These are phyloP conservation scores for Monascus purpureus DNA, from an alignment of 495 filamentous ascomycete genomes.

Conservation along the genomic window DNA sequence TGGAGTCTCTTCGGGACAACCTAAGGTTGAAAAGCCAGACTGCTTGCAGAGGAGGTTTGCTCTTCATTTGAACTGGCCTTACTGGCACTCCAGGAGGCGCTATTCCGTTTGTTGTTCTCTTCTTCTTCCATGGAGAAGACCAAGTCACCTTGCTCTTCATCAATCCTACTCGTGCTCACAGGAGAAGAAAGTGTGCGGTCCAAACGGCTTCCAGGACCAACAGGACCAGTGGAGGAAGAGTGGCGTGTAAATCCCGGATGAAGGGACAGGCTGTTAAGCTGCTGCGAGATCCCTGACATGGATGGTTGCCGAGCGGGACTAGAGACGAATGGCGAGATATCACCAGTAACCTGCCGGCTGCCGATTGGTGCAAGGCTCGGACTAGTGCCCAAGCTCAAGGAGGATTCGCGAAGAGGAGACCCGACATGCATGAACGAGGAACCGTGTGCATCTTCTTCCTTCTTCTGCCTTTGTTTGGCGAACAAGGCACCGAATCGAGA, in stretches of 20 bases:
- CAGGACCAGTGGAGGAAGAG: constrained; percentile 16
- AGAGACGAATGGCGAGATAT: constrained; percentile 48
- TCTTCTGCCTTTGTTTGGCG: constrained; percentile 54
- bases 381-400: constrained; percentile 40
- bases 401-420: constrained; percentile 84
- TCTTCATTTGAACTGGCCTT: constrained; percentile 12
- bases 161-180: constrained; percentile 49
- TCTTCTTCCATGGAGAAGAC: constrained; percentile 80
- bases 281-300: constrained; percentile 57
- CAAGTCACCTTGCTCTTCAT: constrained; percentile 53
- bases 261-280: constrained; percentile 38
- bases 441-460: constrained; percentile 52
- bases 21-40: constrained; percentile 7
- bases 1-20: too few relatives aligned
- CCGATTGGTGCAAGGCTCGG: constrained; percentile 50
- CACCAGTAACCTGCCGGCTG: constrained; percentile 32
- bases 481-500: constrained; percentile 81
- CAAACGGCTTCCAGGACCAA: constrained; percentile 18
- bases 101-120: constrained; percentile 32
- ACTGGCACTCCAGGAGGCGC: constrained; percentile 15
- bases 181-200: constrained; percentile 33
- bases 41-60: constrained; percentile 6
- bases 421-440: constrained; percentile 77
- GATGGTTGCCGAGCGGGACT: constrained; percentile 53
- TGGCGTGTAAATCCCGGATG: constrained; percentile 32